These are phyloP conservation scores for Penicillium fimorum DNA, from an alignment of 495 filamentous ascomycete species.

Conservation along the genomic window DNA sequence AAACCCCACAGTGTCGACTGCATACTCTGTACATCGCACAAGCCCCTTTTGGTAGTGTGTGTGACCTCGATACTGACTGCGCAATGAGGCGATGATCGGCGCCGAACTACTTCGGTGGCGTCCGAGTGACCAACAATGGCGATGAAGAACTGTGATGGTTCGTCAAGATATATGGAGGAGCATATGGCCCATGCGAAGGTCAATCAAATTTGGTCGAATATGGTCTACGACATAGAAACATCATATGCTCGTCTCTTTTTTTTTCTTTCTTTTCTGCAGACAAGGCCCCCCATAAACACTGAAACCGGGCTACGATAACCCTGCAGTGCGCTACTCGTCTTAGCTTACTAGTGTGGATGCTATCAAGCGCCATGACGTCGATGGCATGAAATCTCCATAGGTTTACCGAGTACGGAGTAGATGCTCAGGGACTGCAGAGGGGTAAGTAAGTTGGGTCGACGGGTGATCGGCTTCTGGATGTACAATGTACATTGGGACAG, in stretches of 20 bases:
- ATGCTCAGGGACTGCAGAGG: not conserved
- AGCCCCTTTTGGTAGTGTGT: not conserved
- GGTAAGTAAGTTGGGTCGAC: not conserved
- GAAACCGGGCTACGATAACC: not conserved
- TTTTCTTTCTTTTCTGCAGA: not conserved
- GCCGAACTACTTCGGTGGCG: not conserved
- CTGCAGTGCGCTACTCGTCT: not conserved
- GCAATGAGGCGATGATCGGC: constrained; percentile 3
- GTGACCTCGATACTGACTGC: too few relatives aligned
- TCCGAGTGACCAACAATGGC: not conserved
- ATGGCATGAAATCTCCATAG: constrained; percentile 1
- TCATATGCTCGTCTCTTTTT: not conserved
- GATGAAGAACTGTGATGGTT: constrained; percentile 3
- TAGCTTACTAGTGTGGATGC: constrained; percentile 3
- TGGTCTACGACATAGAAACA: not conserved
- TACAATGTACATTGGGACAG: not conserved
- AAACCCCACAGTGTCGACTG: not conserved
- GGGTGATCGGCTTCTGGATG: not conserved
- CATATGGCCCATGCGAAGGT: not conserved
- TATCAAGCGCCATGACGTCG: constrained; percentile 10
- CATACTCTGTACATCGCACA: not conserved
- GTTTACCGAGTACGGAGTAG: not conserved
- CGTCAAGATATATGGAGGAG: not conserved
- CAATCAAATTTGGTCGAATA: not conserved
- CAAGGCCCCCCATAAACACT: not conserved